These are phyloP conservation scores for Rhynchosporium agropyri DNA, from an alignment of 2,329 filamentous ascomycete species.

Conservation along the genomic window DNA sequence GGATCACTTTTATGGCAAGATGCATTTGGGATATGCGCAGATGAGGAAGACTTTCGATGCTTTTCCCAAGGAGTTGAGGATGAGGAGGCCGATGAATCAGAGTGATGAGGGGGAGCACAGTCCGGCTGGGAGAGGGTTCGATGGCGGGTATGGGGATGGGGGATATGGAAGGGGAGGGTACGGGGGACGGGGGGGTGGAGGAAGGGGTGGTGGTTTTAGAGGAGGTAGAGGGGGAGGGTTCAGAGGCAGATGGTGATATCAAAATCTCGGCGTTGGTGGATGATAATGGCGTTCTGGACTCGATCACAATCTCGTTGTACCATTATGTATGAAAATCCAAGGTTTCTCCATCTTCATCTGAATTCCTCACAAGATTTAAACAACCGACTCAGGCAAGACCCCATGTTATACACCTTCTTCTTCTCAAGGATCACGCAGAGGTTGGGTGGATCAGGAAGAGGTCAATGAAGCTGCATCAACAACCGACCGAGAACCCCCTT, in stretches of 20 bases:
- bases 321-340: slow-evolving; percentile 12
- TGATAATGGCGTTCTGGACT: slow-evolving; percentile 23
- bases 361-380: no score
- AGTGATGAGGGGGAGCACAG: slow-evolving; percentile 54
- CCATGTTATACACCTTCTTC: no score
- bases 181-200: slow-evolving; percentile 37
- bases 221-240: slow-evolving; percentile 37
- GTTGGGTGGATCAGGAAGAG: no score
- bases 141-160: slow-evolving; percentile 53
- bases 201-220: slow-evolving; percentile 37
- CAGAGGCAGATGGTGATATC: slow-evolving; percentile 37
- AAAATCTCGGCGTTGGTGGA: slow-evolving; percentile 25
- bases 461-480: no score
- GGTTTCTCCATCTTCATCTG: no score
- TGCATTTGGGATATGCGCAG: slow-evolving; percentile 97
- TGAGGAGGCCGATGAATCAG: slow-evolving; percentile 57
- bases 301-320: neutral
- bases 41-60: slow-evolving; percentile 93
- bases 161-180: slow-evolving; percentile 46
- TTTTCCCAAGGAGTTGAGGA: slow-evolving; percentile 85
- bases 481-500: no score
- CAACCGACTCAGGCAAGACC: no score
- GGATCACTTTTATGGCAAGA: slow-evolving; percentile 99
- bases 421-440: no score
- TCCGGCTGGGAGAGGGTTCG: slow-evolving; percentile 55